Conservation (phyloP, 139 green algal genomes). For the Zygnema cylindricum region DNA sequence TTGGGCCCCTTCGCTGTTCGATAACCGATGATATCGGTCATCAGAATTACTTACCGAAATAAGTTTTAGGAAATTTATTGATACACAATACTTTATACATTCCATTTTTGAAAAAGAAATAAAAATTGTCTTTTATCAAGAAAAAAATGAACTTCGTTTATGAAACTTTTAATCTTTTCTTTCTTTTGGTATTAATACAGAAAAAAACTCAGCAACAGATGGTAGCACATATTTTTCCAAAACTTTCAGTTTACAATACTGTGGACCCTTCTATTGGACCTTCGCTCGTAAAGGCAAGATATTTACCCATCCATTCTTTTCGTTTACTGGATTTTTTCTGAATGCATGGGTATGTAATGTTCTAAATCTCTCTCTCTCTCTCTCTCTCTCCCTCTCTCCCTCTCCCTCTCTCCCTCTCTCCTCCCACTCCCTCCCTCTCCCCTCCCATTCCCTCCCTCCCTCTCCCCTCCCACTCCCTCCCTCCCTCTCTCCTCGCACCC, state of each 20-base stretch:
- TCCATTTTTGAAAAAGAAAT: too few species aligned
- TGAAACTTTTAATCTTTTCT: too few species aligned
- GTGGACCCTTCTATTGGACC: constrained; percentile 41
- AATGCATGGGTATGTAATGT: not conserved
- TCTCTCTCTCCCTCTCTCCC: not conserved
- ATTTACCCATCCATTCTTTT: not conserved
- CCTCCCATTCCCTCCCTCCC: constrained; percentile 9
- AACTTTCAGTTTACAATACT: constrained; percentile 54
- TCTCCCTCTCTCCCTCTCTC: not conserved
- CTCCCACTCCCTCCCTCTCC: not conserved
- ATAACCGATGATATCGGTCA: too few species aligned
- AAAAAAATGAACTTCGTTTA: too few species aligned
- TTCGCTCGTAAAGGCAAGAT: constrained; percentile 15
- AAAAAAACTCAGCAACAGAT: constrained; percentile 39
- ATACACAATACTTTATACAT: too few species aligned
- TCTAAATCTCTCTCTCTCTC: not conserved
- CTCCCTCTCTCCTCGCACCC: too few species aligned
- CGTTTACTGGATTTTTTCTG: not conserved
- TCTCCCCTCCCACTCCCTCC: too few species aligned
- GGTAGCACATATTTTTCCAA: constrained; percentile 36
- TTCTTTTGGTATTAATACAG: not conserved
- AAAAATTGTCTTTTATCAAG: too few species aligned
- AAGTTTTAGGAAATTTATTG: too few species aligned
- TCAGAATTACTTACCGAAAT: too few species aligned
- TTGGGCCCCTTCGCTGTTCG: too few species aligned